A percentile compares a stretch with the other conserved stretches of the same genome.
Evolutionary conservation across 371 early-diverging fungal genomes (phyloP).

Genomic region (Sporodiniella umbellata): DNA sequence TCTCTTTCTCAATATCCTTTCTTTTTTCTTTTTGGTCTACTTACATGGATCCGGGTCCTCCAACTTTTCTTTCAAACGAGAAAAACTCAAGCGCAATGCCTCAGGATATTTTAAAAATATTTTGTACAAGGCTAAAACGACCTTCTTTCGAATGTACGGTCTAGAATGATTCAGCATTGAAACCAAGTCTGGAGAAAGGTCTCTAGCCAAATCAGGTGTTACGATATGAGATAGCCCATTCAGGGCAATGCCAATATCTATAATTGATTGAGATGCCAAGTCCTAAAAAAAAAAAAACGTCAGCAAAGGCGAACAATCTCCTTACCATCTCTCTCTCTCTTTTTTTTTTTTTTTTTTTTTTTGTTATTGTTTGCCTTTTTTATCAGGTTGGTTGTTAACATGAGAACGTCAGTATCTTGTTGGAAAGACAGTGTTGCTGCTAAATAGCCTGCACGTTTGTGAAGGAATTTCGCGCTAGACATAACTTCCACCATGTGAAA

Average conservation of each 20-base stretch:
- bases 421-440: constrained; percentile 89
- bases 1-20: not conserved
- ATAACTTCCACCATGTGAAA: constrained; percentile 97
- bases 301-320: not conserved
- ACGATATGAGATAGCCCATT: constrained; percentile 90
- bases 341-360: too few relatives aligned
- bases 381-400: constrained; percentile 93
- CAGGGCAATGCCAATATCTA: constrained; percentile 88
- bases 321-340: not conserved
- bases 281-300: constrained; percentile 64
- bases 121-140: constrained; percentile 83
- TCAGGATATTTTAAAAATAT: constrained; percentile 90
- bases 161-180: constrained; percentile 86
- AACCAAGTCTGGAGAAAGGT: constrained; percentile 84
- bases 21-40: constrained; percentile 7
- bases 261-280: constrained; percentile 71
- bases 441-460: constrained; percentile 90
- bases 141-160: constrained; percentile 92
- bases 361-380: constrained; percentile 73
- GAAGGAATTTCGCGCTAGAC: constrained; percentile 81
- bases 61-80: constrained; percentile 85
- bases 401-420: constrained; percentile 93
- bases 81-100: constrained; percentile 79
- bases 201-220: constrained; percentile 87
- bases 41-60: constrained; percentile 90